Evolutionary conservation across 108 stramenopile species (phyloP).

Genomic region (Skeletonema grethae): DNA sequence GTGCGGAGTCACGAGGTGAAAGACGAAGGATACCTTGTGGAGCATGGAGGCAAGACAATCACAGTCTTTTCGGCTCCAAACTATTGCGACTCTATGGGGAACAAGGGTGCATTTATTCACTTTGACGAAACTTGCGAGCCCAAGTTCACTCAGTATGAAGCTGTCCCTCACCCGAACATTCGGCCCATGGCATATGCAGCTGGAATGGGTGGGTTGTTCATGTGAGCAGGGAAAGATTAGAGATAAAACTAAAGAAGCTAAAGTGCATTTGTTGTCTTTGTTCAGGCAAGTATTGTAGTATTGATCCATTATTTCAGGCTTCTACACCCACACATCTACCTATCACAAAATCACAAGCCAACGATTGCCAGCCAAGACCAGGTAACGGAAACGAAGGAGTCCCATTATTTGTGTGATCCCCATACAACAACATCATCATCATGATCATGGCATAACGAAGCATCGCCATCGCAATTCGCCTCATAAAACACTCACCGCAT

Average conservation of each 20-base stretch:
- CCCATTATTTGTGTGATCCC: no score
- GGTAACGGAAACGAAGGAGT: no score
- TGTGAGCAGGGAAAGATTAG: slow-evolving; percentile 19
- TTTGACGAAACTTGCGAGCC: slow-evolving; percentile 84
- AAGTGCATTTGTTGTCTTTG: background rate
- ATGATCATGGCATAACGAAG: no score
- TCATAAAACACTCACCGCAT: no score
- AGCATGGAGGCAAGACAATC: slow-evolving; percentile 98
- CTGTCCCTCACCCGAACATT: slow-evolving; percentile 94
- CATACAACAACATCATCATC: background rate
- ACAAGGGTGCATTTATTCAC: slow-evolving; percentile 98
- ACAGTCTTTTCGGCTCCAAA: slow-evolving; percentile 99
- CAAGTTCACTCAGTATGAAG: slow-evolving; percentile 87
- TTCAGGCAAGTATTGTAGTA: background rate
- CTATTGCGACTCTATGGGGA: slow-evolving; percentile 99
- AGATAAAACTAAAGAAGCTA: background rate
- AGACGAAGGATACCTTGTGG: slow-evolving; percentile 98
- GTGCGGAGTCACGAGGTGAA: slow-evolving; percentile 97
- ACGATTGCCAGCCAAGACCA: no score
- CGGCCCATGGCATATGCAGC: slow-evolving; percentile 98
- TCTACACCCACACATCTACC: no score
- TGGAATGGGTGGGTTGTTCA: slow-evolving; percentile 85
- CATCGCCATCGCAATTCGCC: no score
- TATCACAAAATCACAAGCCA: no score
- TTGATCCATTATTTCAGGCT: background rate